Evolutionary conservation across 768 basidiomycete genomes (phyloP).

Genomic region (Suillus hirtellus): DNA sequence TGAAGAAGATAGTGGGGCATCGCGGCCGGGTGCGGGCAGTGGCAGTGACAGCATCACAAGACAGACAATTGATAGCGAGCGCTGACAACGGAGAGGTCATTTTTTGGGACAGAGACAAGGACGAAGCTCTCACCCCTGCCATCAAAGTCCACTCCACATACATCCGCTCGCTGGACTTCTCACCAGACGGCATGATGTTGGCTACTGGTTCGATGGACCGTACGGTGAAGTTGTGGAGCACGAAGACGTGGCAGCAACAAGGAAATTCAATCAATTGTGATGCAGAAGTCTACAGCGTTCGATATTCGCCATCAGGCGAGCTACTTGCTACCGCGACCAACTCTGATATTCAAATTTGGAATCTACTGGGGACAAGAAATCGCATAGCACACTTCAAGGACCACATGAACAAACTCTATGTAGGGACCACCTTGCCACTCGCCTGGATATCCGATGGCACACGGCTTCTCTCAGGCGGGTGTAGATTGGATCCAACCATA

Average conservation of each 20-base stretch:
- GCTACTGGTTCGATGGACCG: not conserved
- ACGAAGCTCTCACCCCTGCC: not conserved
- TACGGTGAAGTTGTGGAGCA: constrained; percentile 1
- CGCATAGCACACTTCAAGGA: not conserved
- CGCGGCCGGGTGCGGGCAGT: not conserved
- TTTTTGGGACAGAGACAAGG: not conserved
- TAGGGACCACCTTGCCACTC: not conserved
- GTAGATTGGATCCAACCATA: not conserved
- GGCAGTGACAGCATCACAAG: not conserved
- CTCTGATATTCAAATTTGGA: constrained; percentile 1
- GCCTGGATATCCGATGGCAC: not conserved
- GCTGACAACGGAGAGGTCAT: not conserved
- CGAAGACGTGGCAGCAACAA: not conserved
- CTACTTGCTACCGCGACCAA: constrained; percentile 3
- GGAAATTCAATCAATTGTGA: not conserved
- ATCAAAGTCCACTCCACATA: constrained; percentile 1
- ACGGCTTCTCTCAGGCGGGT: not conserved
- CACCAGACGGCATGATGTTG: not conserved
- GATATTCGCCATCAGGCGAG: not conserved
- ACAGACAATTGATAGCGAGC: constrained; percentile 1
- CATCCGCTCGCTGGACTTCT: not conserved
- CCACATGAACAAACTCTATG: not conserved
- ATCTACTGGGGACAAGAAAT: not conserved
- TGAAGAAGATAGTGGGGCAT: constrained; percentile 2
- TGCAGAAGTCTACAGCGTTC: not conserved